These are phyloP conservation scores for Exutisphaerella laricina DNA, from an alignment of 2,329 filamentous ascomycete genomes.

Conservation along the genomic window DNA sequence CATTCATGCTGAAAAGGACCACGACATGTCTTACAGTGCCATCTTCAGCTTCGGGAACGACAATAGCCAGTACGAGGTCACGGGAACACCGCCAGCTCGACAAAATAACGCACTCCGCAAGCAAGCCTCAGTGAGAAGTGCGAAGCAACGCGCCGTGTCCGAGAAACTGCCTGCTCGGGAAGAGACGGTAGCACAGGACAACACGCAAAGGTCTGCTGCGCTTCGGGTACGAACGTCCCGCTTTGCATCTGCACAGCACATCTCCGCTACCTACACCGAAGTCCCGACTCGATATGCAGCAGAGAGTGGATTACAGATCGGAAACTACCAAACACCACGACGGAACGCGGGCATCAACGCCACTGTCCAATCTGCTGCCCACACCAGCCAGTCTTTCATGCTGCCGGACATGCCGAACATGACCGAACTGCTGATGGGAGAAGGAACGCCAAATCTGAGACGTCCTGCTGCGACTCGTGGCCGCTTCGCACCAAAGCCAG, in stretches of 20 bases:
- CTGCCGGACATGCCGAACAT: slow-evolving; percentile 57
- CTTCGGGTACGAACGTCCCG: slow-evolving; percentile 49
- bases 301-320: slow-evolving; percentile 13
- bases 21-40: slow-evolving; percentile 46
- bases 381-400: slow-evolving; percentile 54
- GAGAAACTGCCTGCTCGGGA: slow-evolving; percentile 51
- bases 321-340: slow-evolving; percentile 19
- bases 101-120: slow-evolving; percentile 37
- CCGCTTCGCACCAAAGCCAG: slow-evolving; percentile 43
- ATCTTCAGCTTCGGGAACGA: slow-evolving; percentile 47
- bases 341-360: slow-evolving; percentile 28
- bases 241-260: slow-evolving; percentile 39
- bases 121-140: slow-evolving; percentile 40
- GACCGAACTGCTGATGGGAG: slow-evolving; percentile 56
- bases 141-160: slow-evolving; percentile 47
- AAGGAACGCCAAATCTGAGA: slow-evolving; percentile 53
- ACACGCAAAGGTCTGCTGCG: slow-evolving; percentile 37
- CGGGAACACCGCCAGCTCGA: slow-evolving; percentile 38
- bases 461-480: slow-evolving; percentile 48
- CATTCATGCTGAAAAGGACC: slow-evolving; percentile 34
- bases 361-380: slow-evolving; percentile 37
- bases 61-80: slow-evolving; percentile 43
- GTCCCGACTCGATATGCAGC: slow-evolving; percentile 19
- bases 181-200: slow-evolving; percentile 46
- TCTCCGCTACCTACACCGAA: slow-evolving; percentile 16